Evolutionary conservation across 495 filamentous ascomycete genomes (phyloP).

Genomic region (Xylaria intraflava): DNA sequence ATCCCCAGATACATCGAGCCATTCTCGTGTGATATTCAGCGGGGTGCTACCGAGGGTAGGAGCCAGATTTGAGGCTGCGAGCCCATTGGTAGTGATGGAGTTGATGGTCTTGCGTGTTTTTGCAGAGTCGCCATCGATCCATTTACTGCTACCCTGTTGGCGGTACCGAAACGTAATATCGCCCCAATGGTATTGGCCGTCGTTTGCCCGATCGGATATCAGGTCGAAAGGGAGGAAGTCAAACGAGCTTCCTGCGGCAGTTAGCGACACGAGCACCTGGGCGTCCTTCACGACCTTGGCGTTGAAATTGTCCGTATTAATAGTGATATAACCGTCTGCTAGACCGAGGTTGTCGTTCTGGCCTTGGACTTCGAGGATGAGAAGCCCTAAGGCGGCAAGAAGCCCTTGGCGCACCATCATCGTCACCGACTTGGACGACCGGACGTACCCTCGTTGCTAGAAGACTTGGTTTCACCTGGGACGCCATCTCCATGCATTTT

Average conservation of each 20-base stretch:
- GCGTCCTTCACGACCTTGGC: slow-evolving; percentile 30
- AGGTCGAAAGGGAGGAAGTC: slow-evolving; percentile 46
- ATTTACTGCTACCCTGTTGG: slow-evolving; percentile 19
- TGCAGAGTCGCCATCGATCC: slow-evolving; percentile 35
- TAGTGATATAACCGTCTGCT: slow-evolving; percentile 28
- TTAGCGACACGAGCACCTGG: slow-evolving; percentile 38
- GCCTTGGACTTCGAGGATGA: slow-evolving; percentile 28
- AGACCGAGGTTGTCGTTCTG: slow-evolving; percentile 28
- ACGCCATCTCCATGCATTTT: slow-evolving; percentile 11
- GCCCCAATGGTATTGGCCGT: slow-evolving; percentile 47
- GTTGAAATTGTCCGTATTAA: slow-evolving; percentile 35
- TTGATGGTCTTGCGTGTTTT: slow-evolving; percentile 26
- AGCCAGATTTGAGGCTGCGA: slow-evolving; percentile 30
- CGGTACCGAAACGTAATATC: slow-evolving; percentile 47
- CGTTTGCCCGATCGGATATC: slow-evolving; percentile 32
- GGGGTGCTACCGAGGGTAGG: slow-evolving; percentile 26
- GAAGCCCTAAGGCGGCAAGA: slow-evolving; percentile 29
- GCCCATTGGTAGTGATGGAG: slow-evolving; percentile 11
- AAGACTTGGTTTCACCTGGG: slow-evolving; percentile 9
- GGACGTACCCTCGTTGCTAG: background rate
- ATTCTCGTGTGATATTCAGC: slow-evolving; percentile 38
- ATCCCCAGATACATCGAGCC: slow-evolving; percentile 38
- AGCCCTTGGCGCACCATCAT: slow-evolving; percentile 13
- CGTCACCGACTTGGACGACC: slow-evolving; percentile 4
- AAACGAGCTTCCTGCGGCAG: slow-evolving; percentile 30